Conservation (phyloP, 192 early-diverging fungal species). For the Linnemannia hyalina region DNA sequence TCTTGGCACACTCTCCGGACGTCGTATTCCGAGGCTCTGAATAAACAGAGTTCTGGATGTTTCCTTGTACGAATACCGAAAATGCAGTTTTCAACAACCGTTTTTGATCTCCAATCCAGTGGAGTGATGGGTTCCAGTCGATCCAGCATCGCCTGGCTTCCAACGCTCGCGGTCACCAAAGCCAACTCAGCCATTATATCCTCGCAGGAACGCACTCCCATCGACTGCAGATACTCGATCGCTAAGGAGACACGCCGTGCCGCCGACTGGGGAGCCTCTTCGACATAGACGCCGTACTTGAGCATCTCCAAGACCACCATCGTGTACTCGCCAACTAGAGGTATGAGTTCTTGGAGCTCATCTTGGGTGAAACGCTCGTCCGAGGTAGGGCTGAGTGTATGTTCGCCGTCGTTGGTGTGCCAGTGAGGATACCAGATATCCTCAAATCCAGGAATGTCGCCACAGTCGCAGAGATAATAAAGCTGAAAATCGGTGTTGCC, state of each 20-base stretch:
- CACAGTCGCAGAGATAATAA: constrained; percentile 39
- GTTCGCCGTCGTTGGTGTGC: constrained; percentile 11
- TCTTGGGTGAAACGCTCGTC: too few relatives aligned
- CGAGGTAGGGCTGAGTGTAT: too few relatives aligned
- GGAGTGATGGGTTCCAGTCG: not conserved
- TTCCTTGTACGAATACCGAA: not conserved
- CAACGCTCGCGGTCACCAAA: not conserved
- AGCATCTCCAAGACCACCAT: constrained; percentile 34
- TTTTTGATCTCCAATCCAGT: not conserved
- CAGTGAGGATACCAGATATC: not conserved
- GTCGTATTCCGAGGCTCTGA: not conserved
- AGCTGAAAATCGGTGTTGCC: constrained; percentile 6
- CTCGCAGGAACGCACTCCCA: not conserved
- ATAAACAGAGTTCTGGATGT: not conserved
- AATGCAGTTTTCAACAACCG: not conserved
- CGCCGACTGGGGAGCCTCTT: not conserved
- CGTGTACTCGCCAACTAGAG: constrained; percentile 10
- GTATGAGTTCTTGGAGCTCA: not conserved
- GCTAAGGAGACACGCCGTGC: too few relatives aligned
- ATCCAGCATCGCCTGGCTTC: not conserved
- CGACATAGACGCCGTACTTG: constrained; percentile 22
- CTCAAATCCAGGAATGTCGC: constrained; percentile 11
- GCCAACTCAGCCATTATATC: not conserved
- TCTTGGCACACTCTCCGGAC: constrained; percentile 15
- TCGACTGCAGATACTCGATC: too few relatives aligned